A percentile compares a stretch with the other conserved stretches of the same genome.
Evolutionary conservation across 129 eudicot species (phyloP).

Genomic region (Centaurea solstitialis): DNA sequence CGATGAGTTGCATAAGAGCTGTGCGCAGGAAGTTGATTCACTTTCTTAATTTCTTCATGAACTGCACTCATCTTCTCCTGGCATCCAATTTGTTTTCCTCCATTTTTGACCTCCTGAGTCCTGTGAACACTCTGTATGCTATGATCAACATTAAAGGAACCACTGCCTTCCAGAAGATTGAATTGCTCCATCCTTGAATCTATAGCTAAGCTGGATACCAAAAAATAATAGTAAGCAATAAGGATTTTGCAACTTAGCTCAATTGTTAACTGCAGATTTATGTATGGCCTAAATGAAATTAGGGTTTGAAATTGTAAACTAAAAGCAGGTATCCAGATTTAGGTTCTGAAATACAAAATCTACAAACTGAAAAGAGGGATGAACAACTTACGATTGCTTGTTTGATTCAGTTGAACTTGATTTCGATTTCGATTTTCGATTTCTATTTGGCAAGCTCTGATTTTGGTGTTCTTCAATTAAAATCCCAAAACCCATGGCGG

Average conservation of each 20-base stretch:
- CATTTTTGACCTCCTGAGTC: conserved; percentile 18
- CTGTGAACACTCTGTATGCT: conserved; percentile 15
- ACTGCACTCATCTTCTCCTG: conserved; percentile 62
- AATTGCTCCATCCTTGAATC: conserved; percentile 40
- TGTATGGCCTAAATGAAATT: not conserved
- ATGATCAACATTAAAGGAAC: conserved; percentile 1
- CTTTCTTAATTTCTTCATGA: conserved; percentile 63
- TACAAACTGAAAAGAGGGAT: not conserved
- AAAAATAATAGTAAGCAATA: not conserved
- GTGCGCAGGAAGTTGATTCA: conserved; percentile 65
- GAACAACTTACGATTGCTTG: conserved; percentile 13
- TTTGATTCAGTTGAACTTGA: not conserved
- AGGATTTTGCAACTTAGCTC: not conserved
- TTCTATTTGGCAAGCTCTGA: not conserved
- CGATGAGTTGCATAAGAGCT: conserved; percentile 80
- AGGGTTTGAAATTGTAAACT: conserved; percentile 20
- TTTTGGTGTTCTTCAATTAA: conserved; percentile 17
- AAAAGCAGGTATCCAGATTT: not conserved
- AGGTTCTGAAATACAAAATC: not conserved
- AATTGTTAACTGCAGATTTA: not conserved
- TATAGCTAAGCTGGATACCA: not conserved
- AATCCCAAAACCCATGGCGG: not conserved
- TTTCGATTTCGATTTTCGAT: not conserved
- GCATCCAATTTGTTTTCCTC: conserved; percentile 45
- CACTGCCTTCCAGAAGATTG: conserved; percentile 29